phyloP scores from a whole-genome alignment of 2,329 filamentous ascomycete genomes.

The Diaporthe eres region DNA sequence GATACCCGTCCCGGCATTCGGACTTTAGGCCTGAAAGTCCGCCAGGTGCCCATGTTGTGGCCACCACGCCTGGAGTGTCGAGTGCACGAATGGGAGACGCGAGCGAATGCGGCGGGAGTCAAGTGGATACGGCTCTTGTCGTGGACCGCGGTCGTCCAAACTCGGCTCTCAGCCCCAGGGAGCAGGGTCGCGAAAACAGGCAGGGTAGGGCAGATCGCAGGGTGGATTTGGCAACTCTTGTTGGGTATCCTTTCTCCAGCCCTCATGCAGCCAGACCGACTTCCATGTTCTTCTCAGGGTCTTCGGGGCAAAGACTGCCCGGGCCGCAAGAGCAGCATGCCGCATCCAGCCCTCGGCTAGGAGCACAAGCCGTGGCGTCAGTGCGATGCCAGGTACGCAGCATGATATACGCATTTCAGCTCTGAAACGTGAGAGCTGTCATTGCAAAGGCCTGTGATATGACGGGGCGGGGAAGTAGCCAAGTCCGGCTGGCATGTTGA shows the following conservation, averaged over 20 bases:
- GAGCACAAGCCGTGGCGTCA: not conserved
- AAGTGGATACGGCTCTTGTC: constrained; percentile 29
- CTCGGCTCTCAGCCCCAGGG: constrained; percentile 21
- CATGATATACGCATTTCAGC: not conserved
- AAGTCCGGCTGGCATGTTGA: constrained; percentile 8
- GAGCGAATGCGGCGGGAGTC: constrained; percentile 26
- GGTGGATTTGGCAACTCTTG: constrained; percentile 11
- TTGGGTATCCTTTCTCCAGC: constrained; percentile 3
- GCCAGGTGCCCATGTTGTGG: not conserved
- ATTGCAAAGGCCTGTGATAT: constrained; percentile 3
- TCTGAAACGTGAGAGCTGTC: not conserved
- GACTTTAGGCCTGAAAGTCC: not conserved
- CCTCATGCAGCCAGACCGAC: not conserved
- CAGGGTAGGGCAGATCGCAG: constrained; percentile 27
- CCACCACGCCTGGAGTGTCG: not conserved
- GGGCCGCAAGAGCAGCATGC: constrained; percentile 19
- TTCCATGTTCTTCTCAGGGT: constrained; percentile 2
- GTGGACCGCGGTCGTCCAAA: constrained; percentile 27
- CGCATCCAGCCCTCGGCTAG: not conserved
- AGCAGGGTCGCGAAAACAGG: constrained; percentile 19
- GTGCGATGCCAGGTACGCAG: constrained; percentile 4
- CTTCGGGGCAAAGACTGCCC: constrained; percentile 17
- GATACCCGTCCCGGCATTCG: not conserved
- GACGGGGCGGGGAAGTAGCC: not conserved
- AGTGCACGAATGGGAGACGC: constrained; percentile 13